phyloP scores from a whole-genome alignment of 495 filamentous ascomycete genomes.

The Aspergillus campestris region DNA sequence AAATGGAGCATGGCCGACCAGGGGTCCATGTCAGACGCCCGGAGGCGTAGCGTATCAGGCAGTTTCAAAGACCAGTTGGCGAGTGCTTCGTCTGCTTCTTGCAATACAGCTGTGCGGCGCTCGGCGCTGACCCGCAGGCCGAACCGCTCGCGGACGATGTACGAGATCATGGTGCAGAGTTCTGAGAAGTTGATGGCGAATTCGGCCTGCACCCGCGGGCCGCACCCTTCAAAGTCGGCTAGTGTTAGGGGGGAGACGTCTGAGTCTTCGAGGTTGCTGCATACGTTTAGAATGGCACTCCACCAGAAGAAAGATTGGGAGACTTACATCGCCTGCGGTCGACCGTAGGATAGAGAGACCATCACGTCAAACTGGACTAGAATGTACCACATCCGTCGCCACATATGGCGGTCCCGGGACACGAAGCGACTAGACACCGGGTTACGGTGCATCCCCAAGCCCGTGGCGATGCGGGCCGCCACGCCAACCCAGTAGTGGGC shows the following conservation, averaged over 20 bases:
- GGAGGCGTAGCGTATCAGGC: conserved; percentile 34
- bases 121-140: conserved; percentile 31
- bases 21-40: conserved; percentile 37
- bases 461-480: conserved; percentile 40
- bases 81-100: conserved; percentile 37
- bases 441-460: conserved; percentile 43
- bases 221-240: conserved; percentile 43
- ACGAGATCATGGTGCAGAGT: conserved; percentile 39
- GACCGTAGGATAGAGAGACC: conserved; percentile 41
- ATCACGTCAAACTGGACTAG: conserved; percentile 42
- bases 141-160: conserved; percentile 36
- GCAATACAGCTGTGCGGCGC: conserved; percentile 34
- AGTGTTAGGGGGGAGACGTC: conserved; percentile 35
- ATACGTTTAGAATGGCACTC: neutral
- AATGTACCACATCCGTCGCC: conserved; percentile 41
- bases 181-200: conserved; percentile 40
- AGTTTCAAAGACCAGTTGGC: conserved; percentile 40
- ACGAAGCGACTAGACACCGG: conserved; percentile 36
- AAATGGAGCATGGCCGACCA: conserved; percentile 44
- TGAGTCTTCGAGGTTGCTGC: conserved; percentile 40
- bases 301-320: neutral
- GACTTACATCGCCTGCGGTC: conserved; percentile 41
- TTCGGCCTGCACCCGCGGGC: conserved; percentile 30
- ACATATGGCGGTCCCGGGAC: conserved; percentile 36
- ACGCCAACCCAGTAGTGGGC: conserved; percentile 44